These are phyloP conservation scores for Torulaspora franciscae DNA, from an alignment of 805 yeast genomes.

Conservation along the genomic window DNA sequence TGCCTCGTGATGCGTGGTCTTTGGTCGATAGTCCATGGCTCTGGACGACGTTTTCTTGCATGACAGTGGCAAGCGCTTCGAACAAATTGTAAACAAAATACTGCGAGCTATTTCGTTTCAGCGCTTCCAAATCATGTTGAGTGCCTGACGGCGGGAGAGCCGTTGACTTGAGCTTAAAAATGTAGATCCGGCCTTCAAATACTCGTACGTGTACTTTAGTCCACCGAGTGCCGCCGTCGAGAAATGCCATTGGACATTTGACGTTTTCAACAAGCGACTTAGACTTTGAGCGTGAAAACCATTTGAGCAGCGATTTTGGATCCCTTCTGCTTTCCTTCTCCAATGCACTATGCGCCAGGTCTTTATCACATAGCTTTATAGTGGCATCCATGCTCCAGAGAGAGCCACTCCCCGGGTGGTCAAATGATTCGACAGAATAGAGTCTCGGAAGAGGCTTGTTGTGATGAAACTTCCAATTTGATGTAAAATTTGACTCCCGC, in stretches of 20 bases:
- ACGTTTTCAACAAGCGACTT: constrained; percentile 10
- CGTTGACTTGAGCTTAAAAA: constrained; percentile 16
- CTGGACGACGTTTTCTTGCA: constrained; percentile 30
- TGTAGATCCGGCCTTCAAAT: constrained; percentile 28
- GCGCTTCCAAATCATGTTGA: constrained; percentile 9
- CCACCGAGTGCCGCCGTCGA: constrained; percentile 24
- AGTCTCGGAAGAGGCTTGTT: constrained; percentile 23
- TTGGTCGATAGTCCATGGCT: constrained; percentile 3
- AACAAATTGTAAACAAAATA: constrained; percentile 25
- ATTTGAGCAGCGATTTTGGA: constrained; percentile 14
- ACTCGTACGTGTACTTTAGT: constrained; percentile 21
- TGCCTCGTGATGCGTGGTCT: constrained; percentile 10
- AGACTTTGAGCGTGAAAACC: constrained; percentile 21
- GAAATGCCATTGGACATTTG: constrained; percentile 20
- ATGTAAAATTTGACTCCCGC: constrained; percentile 16
- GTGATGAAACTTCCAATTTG: constrained; percentile 29
- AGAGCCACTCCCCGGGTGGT: constrained; percentile 16
- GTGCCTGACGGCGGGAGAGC: constrained; percentile 1
- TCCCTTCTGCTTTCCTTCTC: constrained; percentile 1
- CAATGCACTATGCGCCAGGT: constrained; percentile 1
- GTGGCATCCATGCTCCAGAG: constrained; percentile 29
- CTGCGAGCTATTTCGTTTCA: constrained; percentile 14
- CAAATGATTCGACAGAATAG: constrained; percentile 26
- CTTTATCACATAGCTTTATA: constrained; percentile 14
- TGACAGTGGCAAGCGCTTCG: constrained; percentile 27